Conservation (phyloP, 2,329 filamentous ascomycete species). For the Cladosporium sp. region DNA sequence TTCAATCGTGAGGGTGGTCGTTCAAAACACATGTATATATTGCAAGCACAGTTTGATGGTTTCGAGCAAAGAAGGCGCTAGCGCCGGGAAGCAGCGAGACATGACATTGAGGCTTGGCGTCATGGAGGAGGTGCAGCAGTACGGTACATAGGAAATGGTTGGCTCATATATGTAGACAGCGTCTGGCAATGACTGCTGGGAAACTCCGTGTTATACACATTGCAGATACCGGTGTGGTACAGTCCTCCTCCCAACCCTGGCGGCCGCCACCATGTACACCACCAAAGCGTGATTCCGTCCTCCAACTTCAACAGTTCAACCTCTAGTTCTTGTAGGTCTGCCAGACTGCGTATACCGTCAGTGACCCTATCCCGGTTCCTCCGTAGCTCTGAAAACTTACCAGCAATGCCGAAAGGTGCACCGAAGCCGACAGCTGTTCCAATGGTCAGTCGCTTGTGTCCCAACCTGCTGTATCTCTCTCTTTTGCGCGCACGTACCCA, state of each 20-base stretch:
- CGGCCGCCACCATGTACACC: slow-evolving; percentile 6
- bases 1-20: neutral
- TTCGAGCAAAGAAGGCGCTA: slow-evolving; percentile 21
- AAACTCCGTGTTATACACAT: slow-evolving; percentile 22
- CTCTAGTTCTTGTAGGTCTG: slow-evolving; percentile 63
- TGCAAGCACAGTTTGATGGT: slow-evolving; percentile 18
- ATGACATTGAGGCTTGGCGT: slow-evolving; percentile 12
- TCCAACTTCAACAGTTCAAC: slow-evolving; percentile 10
- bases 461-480: slow-evolving; percentile 13
- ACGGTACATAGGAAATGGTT: slow-evolving; percentile 12
- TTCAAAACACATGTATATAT: slow-evolving; percentile 5
- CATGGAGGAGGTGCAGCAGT: slow-evolving; percentile 1
- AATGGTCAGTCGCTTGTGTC: slow-evolving; percentile 40
- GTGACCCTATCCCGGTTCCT: slow-evolving; percentile 28
- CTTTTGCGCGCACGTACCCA: slow-evolving; percentile 54
- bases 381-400: slow-evolving; percentile 47
- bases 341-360: slow-evolving; percentile 54
- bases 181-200: slow-evolving; percentile 20
- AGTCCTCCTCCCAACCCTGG: slow-evolving; percentile 18
- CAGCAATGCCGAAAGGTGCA: slow-evolving; percentile 62
- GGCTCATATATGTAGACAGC: slow-evolving; percentile 23
- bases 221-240: slow-evolving; percentile 20
- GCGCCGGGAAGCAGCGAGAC: slow-evolving; percentile 18
- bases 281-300: slow-evolving; percentile 17
- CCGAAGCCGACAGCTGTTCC: slow-evolving; percentile 57